Evolutionary conservation across 768 basidiomycete species (phyloP).

Genomic region (Panus rudis): DNA sequence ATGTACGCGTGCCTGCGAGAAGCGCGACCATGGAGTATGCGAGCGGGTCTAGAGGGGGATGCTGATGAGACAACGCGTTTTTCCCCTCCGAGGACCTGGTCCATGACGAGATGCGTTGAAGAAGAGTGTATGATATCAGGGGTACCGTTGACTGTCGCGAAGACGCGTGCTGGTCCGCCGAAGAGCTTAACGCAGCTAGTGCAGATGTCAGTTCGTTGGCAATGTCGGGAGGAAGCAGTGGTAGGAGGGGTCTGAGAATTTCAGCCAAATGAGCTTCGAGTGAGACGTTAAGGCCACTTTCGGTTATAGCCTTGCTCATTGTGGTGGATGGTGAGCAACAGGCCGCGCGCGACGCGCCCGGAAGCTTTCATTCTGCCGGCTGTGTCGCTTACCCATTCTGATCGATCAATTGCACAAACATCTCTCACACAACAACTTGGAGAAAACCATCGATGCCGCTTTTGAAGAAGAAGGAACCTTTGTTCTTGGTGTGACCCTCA

Average conservation of each 20-base stretch:
- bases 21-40: slow-evolving; percentile 67
- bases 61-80: slow-evolving; percentile 28
- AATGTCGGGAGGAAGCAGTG: slow-evolving; percentile 39
- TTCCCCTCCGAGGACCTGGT: slow-evolving; percentile 46
- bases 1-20: slow-evolving; percentile 72
- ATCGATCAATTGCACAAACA: too few relatives aligned
- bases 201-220: slow-evolving; percentile 34
- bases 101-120: slow-evolving; percentile 63
- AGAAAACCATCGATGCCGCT: too few relatives aligned
- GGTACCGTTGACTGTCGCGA: slow-evolving; percentile 9
- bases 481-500: too few relatives aligned
- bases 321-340: neutral
- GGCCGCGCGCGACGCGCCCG: too few relatives aligned
- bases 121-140: slow-evolving; percentile 51
- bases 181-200: slow-evolving; percentile 20
- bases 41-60: slow-evolving; percentile 40
- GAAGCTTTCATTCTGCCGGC: too few relatives aligned
- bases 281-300: slow-evolving; percentile 49
- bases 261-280: slow-evolving; percentile 58
- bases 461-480: too few relatives aligned
- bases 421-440: too few relatives aligned
- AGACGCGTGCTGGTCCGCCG: neutral
- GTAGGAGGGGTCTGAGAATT: slow-evolving; percentile 37
- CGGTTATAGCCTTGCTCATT: neutral
- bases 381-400: too few relatives aligned